A percentile compares a stretch with the other conserved stretches of the same genome.
Conservation (phyloP, 768 basidiomycete genomes). For the Boletus patriciae region DNA sequence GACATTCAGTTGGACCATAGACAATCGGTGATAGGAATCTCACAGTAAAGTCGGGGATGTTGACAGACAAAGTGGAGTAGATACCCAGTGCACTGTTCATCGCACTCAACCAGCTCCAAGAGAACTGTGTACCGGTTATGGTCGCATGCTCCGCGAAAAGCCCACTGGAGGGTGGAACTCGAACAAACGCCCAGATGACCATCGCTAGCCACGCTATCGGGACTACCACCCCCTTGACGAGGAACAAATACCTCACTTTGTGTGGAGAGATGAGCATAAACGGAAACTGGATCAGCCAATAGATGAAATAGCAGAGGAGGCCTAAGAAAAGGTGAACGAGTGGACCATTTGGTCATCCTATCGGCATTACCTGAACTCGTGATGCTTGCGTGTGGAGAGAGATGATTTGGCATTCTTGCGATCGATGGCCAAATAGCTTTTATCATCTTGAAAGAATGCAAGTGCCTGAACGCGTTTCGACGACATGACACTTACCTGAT, state of each 20-base stretch:
- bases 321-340: conserved; percentile 35
- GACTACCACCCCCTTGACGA: conserved; percentile 64
- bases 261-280: conserved; percentile 77
- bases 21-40: background rate
- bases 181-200: conserved; percentile 77
- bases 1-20: background rate
- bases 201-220: conserved; percentile 68
- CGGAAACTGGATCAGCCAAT: conserved; percentile 76
- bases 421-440: conserved; percentile 83
- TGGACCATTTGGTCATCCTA: background rate
- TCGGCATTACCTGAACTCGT: conserved; percentile 53
- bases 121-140: conserved; percentile 48
- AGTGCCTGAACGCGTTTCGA: background rate
- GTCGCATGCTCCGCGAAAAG: conserved; percentile 53
- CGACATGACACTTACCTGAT: conserved; percentile 42
- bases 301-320: conserved; percentile 75
- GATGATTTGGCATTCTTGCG: conserved; percentile 60
- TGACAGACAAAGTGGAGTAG: conserved; percentile 71
- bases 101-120: conserved; percentile 77
- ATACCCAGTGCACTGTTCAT: conserved; percentile 77
- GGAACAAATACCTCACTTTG: conserved; percentile 73
- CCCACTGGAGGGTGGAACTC: conserved; percentile 60
- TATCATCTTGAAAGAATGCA: conserved; percentile 47
- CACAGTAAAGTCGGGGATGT: conserved; percentile 84
- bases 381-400: conserved; percentile 57